These are phyloP conservation scores for Boletus reticuloceps DNA, from an alignment of 768 basidiomycete genomes.

Conservation along the genomic window DNA sequence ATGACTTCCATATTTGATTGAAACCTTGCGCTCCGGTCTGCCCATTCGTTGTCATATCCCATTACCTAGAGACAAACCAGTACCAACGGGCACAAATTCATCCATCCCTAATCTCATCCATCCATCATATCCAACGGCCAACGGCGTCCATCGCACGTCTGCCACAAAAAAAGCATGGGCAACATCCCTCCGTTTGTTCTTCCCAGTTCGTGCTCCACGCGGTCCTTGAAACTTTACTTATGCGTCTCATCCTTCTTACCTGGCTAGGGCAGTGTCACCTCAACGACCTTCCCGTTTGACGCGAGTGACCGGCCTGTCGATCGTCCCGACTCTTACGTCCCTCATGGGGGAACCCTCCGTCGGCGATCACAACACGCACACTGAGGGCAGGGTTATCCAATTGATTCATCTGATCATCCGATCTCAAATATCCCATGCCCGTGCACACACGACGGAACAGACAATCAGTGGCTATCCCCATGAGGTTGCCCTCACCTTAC, in stretches of 20 bases:
- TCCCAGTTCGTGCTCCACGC: neutral
- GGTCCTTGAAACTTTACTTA: neutral
- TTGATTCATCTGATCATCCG: neutral
- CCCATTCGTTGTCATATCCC: conserved; percentile 4
- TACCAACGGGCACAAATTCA: conserved; percentile 10
- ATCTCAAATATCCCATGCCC: conserved; percentile 10
- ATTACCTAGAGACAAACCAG: neutral
- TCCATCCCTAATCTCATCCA: neutral
- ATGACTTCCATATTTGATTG: neutral
- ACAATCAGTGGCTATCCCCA: conserved; percentile 3
- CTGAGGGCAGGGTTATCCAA: neutral
- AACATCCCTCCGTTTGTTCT: neutral
- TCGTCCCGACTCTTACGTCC: conserved; percentile 11
- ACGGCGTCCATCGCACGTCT: neutral
- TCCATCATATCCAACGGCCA: conserved; percentile 4
- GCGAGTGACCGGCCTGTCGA: neutral
- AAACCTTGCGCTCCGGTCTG: neutral
- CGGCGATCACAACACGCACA: conserved; percentile 22
- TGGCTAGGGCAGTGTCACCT: neutral
- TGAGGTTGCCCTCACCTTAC: neutral
- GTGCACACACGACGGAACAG: neutral
- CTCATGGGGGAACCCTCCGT: conserved; percentile 4
- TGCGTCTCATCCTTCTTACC: neutral
- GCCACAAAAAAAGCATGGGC: conserved; percentile 1
- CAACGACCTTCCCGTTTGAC: neutral